phyloP scores from a whole-genome alignment of 768 basidiomycete species.

The Lactarius akahatsu region DNA sequence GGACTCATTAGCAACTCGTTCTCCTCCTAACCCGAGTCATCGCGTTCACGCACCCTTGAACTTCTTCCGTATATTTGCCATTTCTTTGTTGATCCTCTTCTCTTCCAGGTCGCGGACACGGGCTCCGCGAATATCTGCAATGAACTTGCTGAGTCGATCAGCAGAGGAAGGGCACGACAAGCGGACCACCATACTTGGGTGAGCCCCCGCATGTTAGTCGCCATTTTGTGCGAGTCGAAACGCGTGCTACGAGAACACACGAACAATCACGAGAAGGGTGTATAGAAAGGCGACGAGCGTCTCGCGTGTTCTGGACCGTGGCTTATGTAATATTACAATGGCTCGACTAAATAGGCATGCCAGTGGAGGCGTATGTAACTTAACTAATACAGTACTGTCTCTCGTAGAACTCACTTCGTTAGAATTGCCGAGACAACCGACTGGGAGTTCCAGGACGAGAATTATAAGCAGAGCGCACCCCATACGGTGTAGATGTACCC shows the following conservation, averaged over 20 bases:
- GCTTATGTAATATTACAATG: background rate
- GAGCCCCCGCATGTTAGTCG: slow-evolving; percentile 86
- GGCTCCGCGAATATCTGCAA: slow-evolving; percentile 97
- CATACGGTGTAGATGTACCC: slow-evolving; percentile 56
- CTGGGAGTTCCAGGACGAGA: slow-evolving; percentile 69
- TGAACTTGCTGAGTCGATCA: slow-evolving; percentile 62
- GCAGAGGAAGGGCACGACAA: background rate
- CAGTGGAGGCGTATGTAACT: too few species aligned
- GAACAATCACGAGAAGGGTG: slow-evolving; percentile 1
- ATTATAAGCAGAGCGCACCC: slow-evolving; percentile 42
- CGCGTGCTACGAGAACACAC: background rate
- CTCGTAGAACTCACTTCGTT: slow-evolving; percentile 8
- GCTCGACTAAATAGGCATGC: too few species aligned
- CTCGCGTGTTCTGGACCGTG: background rate
- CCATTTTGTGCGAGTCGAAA: slow-evolving; percentile 51
- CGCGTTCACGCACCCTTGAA: slow-evolving; percentile 73
- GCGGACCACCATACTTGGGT: slow-evolving; percentile 67
- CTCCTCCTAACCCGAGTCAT: background rate
- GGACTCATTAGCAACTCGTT: slow-evolving; percentile 5
- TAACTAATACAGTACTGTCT: too few species aligned
- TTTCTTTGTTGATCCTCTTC: slow-evolving; percentile 99
- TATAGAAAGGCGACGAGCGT: background rate
- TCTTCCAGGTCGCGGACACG: slow-evolving; percentile 96
- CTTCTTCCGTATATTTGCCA: slow-evolving; percentile 99
- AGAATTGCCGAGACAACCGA: slow-evolving; percentile 46